These are phyloP conservation scores for Fraxinus angustifolia DNA, from an alignment of 305 asterid species.

Conservation along the genomic window DNA sequence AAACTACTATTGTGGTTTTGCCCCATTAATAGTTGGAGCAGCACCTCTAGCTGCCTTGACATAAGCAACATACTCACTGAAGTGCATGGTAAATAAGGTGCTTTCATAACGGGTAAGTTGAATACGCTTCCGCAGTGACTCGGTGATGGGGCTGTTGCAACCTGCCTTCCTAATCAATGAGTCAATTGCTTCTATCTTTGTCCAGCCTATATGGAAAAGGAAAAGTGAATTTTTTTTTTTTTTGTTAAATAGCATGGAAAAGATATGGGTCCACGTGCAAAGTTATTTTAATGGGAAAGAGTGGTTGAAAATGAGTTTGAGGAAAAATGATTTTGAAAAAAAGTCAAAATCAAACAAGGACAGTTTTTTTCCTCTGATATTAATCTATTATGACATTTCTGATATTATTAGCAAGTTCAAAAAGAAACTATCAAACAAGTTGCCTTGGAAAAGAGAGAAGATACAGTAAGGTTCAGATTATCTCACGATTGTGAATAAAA, in stretches of 20 bases:
- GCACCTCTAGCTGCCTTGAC: constrained; percentile 77
- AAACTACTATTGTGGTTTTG: constrained; percentile 40
- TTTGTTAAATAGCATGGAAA: not conserved
- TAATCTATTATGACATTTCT: not conserved
- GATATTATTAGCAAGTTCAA: not conserved
- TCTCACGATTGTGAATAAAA: not conserved
- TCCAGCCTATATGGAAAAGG: constrained; percentile 61
- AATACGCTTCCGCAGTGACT: constrained; percentile 47
- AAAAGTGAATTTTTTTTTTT: too few relatives aligned
- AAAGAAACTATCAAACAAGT: not conserved
- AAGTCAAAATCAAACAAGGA: not conserved
- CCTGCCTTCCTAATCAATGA: constrained; percentile 85
- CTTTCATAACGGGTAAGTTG: constrained; percentile 87
- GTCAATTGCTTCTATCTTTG: constrained; percentile 68
- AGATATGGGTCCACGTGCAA: not conserved
- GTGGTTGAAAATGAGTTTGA: not conserved
- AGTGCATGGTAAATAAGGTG: constrained; percentile 75
- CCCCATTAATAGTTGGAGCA: constrained; percentile 67
- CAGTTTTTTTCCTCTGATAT: not conserved
- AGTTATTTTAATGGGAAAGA: not conserved
- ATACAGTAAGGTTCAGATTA: not conserved
- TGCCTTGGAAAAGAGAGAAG: not conserved
- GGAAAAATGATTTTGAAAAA: not conserved
- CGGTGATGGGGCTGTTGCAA: constrained; percentile 62
- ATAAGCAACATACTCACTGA: constrained; percentile 62